A percentile compares a stretch with the other conserved stretches of the same genome.
Evolutionary conservation across 495 filamentous ascomycete genomes (phyloP).

Genomic region (Podospora tetraspora): DNA sequence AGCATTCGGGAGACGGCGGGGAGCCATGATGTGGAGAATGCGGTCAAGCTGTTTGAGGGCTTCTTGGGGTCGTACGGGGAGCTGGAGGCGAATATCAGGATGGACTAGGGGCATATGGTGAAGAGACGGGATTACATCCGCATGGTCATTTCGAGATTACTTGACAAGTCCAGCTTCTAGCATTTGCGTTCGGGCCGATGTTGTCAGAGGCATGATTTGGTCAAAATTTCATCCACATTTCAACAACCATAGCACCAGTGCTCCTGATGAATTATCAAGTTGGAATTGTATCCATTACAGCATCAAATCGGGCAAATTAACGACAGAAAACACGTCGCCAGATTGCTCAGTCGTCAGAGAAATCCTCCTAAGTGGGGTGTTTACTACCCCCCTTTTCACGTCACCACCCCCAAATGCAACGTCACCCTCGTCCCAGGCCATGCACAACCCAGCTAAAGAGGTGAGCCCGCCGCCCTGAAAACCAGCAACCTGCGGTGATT

Average conservation of each 20-base stretch:
- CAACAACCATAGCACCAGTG: no score
- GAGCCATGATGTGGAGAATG: conserved; percentile 80
- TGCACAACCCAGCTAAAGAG: background rate
- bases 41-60: conserved; percentile 76
- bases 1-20: conserved; percentile 91
- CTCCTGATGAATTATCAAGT: background rate
- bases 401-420: background rate
- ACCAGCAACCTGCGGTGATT: background rate
- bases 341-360: background rate
- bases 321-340: background rate
- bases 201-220: no score
- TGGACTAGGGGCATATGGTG: conserved; percentile 49
- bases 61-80: conserved; percentile 81
- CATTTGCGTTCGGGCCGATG: background rate
- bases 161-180: background rate
- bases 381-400: background rate
- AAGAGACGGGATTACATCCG: background rate
- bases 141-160: background rate
- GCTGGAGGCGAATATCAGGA: conserved; percentile 71
- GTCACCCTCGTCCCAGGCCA: background rate
- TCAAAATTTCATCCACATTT: no score
- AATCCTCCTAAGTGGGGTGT: background rate
- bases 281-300: background rate
- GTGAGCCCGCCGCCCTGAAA: background rate
- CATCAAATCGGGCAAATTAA: no score